Evolutionary conservation across 2,329 filamentous ascomycete genomes (phyloP), one percentile per base, ranked within the genome.

Genomic region (Fusarium austroafricanum): DNA sequence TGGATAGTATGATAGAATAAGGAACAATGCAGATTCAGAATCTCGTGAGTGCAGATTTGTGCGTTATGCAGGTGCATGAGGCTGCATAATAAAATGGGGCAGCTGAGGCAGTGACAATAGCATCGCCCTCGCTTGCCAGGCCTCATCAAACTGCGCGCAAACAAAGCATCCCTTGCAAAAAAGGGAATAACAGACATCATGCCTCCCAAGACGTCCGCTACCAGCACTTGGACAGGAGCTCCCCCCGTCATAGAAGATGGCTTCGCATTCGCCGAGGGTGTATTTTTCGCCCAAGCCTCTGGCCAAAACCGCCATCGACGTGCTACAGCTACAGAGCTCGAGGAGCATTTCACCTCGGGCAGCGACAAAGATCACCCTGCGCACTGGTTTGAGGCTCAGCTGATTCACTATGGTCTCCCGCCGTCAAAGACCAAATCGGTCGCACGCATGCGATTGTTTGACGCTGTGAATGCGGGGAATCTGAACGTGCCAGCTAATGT

Each of bases 371-470:
- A 89, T 68, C 82, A 82, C 42, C 83, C 86, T 1, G 86, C 81
- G 2, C 86, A 89, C 65, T 90, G 84, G 84, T 90, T 87, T 59
- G 83, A 87, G 64, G 87, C 88, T 0, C 87, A 90, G 65, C 80
- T 90, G 12, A 76, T 88, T 6, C 88, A 90, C 75, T 90, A 90
- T 76, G 87, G 86, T 2, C 79, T 90, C 0, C 79, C 79, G 9
- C 81, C 82, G 0, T 87, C 85, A 18, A 87, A 87, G 70, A 81
- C 82, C 43, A 90, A 90, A 76, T 82, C 85, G 21, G 82, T 83
- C 1, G 87, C 87, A 11, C 86, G 87, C 56, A 83, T 88, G 78
- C 79, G 87, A 3, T 76, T 91, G 17, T 80, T 85, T n/a, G 84
- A 88, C 65, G 86, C 87, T 10, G 72, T 89, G 60, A 85, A 83